Percentiles rank a stretch among this genome's conserved stretches.
These are phyloP conservation scores for Earliella scabrosa DNA, from an alignment of 1,284 basidiomycete genomes.

Conservation along the genomic window DNA sequence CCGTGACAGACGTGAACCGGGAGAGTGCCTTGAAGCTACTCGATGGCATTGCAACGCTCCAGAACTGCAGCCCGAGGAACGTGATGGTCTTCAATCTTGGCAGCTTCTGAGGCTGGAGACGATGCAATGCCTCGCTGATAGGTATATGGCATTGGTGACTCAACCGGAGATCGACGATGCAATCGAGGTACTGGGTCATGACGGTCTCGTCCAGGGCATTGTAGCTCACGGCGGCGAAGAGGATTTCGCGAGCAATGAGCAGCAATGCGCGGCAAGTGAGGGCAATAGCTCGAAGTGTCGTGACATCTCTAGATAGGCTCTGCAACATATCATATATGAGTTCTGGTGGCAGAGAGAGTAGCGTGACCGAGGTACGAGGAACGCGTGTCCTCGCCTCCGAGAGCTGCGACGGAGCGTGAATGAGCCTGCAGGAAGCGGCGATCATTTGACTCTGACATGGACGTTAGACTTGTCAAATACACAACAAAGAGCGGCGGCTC, in stretches of 20 bases:
- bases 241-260: slow-evolving; percentile 2
- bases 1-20: not conserved
- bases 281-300: not conserved
- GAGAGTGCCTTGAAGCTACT: not conserved
- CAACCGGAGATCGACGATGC: not conserved
- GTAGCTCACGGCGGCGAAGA: slow-evolving; percentile 7
- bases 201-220: not conserved
- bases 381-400: no score
- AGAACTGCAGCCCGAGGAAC: not conserved
- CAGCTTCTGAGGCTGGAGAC: not conserved
- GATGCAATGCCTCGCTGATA: not conserved
- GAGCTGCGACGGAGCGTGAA: no score
- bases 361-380: not conserved
- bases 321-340: not conserved
- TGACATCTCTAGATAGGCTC: not conserved
- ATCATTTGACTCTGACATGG: no score
- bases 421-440: no score
- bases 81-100: not conserved
- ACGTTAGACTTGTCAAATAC: no score
- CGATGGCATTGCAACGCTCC: not conserved
- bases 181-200: not conserved
- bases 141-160: not conserved
- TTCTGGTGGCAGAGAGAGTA: slow-evolving; percentile 4
- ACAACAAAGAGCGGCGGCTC: no score
- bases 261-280: slow-evolving; percentile 6